phyloP scores from a whole-genome alignment of 2,329 filamentous ascomycete species.

The Scedosporium boydii region DNA sequence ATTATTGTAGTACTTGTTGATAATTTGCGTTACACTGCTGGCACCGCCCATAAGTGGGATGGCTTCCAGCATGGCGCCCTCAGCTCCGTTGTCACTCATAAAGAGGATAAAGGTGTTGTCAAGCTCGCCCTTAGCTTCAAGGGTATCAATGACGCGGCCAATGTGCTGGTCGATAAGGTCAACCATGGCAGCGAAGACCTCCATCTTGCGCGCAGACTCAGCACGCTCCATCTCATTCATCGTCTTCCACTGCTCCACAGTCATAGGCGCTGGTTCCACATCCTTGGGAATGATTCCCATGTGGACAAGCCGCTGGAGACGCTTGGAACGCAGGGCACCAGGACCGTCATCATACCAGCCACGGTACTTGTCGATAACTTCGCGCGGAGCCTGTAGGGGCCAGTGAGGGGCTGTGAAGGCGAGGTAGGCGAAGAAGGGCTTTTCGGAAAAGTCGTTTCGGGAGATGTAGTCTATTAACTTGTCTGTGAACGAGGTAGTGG shows the following conservation, averaged over 20 bases:
- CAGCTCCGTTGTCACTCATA: slow-evolving; percentile 39
- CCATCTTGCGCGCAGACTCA: slow-evolving; percentile 20
- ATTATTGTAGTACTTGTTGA: slow-evolving; percentile 47
- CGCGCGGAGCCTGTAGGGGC: slow-evolving; percentile 23
- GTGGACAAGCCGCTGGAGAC: neutral
- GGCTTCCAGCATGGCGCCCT: slow-evolving; percentile 13
- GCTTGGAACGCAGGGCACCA: neutral
- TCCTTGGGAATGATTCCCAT: neutral
- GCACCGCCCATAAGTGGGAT: slow-evolving; percentile 12
- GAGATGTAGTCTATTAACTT: slow-evolving; percentile 29
- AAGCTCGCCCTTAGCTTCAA: slow-evolving; percentile 37
- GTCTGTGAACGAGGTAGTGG: slow-evolving; percentile 31
- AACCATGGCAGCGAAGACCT: slow-evolving; percentile 48
- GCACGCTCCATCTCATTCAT: slow-evolving; percentile 12
- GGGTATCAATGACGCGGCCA: slow-evolving; percentile 40
- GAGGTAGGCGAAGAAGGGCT: slow-evolving; percentile 39
- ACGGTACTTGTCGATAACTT: neutral
- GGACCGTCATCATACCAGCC: neutral
- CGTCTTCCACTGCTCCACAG: slow-evolving; percentile 9
- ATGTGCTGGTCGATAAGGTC: slow-evolving; percentile 44
- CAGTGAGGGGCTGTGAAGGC: slow-evolving; percentile 45
- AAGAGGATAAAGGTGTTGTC: slow-evolving; percentile 46
- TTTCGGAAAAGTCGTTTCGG: slow-evolving; percentile 26
- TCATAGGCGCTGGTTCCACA: neutral
- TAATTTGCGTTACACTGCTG: slow-evolving; percentile 11